Conservation (phyloP, 495 filamentous ascomycete genomes). For the Tuber brumale region DNA sequence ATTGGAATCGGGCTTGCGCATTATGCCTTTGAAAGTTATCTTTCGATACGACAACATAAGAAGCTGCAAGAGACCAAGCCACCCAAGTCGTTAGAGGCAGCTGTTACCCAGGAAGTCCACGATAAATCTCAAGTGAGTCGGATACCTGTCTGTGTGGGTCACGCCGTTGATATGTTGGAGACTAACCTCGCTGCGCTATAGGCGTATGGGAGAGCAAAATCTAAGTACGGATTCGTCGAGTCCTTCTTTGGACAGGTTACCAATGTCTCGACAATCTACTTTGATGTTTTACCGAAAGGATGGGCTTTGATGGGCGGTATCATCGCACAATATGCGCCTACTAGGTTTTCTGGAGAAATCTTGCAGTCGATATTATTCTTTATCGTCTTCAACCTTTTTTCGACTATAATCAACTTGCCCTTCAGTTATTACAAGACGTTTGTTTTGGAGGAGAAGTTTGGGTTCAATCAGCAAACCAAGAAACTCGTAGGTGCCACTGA, state of each 20-base stretch:
- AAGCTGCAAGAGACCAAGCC: constrained; percentile 70
- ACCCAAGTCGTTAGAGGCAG: constrained; percentile 75
- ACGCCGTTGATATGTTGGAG: not conserved
- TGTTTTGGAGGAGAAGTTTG: constrained; percentile 91
- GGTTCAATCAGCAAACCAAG: constrained; percentile 95
- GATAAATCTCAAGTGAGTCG: constrained; percentile 77
- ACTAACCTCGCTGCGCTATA: constrained; percentile 35
- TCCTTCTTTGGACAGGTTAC: constrained; percentile 78
- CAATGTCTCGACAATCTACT: constrained; percentile 80
- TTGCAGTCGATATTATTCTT: constrained; percentile 89
- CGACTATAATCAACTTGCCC: constrained; percentile 70
- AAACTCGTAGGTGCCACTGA: constrained; percentile 48
- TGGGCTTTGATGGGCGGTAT: constrained; percentile 75
- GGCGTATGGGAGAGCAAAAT: constrained; percentile 92
- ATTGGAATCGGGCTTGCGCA: constrained; percentile 86
- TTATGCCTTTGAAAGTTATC: constrained; percentile 75
- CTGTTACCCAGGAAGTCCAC: constrained; percentile 81
- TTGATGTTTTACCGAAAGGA: constrained; percentile 79
- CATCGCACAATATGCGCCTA: constrained; percentile 65
- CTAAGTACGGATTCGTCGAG: constrained; percentile 73
- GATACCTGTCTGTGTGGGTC: not conserved
- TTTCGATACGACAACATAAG: constrained; percentile 79
- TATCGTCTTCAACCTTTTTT: constrained; percentile 73
- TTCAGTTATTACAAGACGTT: constrained; percentile 87
- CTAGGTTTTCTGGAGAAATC: constrained; percentile 81